These are phyloP conservation scores for Cichorium intybus DNA, from an alignment of 140 eudicot genomes.

Conservation along the genomic window DNA sequence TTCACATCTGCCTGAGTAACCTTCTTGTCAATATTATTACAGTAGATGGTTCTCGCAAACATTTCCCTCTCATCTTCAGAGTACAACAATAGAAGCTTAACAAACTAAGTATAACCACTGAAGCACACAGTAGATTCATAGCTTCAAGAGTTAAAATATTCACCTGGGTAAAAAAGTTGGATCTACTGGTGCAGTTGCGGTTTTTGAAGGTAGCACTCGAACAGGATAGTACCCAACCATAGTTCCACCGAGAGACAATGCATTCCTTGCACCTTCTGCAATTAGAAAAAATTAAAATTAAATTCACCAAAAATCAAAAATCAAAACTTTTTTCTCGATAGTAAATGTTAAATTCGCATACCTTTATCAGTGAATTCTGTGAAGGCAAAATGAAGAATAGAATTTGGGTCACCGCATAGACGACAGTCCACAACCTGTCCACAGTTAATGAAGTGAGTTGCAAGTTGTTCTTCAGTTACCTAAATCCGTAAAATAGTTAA, in stretches of 20 bases:
- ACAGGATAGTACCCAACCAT: constrained; percentile 86
- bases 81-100: constrained; percentile 26
- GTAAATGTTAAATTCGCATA: constrained; percentile 20
- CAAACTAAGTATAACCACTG: neutral
- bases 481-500: constrained; percentile 17
- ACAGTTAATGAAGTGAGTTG: constrained; percentile 70
- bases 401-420: constrained; percentile 86
- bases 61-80: constrained; percentile 95
- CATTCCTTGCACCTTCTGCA: constrained; percentile 78
- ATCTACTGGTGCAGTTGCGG: constrained; percentile 91
- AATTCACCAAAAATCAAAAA: too few species aligned
- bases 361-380: constrained; percentile 82
- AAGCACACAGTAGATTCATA: too few species aligned
- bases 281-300: neutral
- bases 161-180: constrained; percentile 81
- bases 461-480: constrained; percentile 98
- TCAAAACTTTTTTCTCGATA: neutral
- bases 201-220: constrained; percentile 73
- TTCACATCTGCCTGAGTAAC: constrained; percentile 82
- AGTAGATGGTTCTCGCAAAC: constrained; percentile 87
- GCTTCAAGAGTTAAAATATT: neutral
- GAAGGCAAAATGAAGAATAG: constrained; percentile 83
- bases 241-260: constrained; percentile 71
- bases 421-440: constrained; percentile 98
- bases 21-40: constrained; percentile 91